These are phyloP conservation scores for Rhynchosporium graminicola DNA, from an alignment of 2,329 filamentous ascomycete genomes.

Conservation along the genomic window DNA sequence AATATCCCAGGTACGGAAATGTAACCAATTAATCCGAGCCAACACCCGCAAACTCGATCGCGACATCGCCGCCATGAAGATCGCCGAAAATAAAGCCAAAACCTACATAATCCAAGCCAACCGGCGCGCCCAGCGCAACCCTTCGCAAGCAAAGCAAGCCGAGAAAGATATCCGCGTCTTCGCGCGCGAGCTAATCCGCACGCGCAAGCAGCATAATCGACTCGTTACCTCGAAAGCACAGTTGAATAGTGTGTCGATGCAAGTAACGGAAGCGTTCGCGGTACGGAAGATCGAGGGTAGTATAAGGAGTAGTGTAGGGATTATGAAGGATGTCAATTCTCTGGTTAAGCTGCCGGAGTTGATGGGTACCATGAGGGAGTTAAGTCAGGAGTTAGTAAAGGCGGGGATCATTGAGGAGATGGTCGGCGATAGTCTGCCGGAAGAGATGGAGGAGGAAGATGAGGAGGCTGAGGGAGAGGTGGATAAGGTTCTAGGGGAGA, in stretches of 20 bases:
- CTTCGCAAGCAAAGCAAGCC: slow-evolving; percentile 76
- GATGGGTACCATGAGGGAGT: slow-evolving; percentile 83
- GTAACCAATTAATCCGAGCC: slow-evolving; percentile 82
- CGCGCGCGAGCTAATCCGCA: slow-evolving; percentile 81
- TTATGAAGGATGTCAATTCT: slow-evolving; percentile 96
- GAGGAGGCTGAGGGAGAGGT: slow-evolving; percentile 80
- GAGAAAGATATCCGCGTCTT: slow-evolving; percentile 82
- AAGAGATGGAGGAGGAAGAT: slow-evolving; percentile 71
- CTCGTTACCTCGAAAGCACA: slow-evolving; percentile 88
- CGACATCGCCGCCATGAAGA: slow-evolving; percentile 78
- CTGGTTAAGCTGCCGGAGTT: slow-evolving; percentile 84
- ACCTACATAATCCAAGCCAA: slow-evolving; percentile 82
- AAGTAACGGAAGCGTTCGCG: slow-evolving; percentile 94
- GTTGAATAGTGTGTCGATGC: slow-evolving; percentile 91
- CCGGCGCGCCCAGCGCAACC: slow-evolving; percentile 77
- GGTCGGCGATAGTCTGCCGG: slow-evolving; percentile 83
- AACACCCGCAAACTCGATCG: slow-evolving; percentile 95
- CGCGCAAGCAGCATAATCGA: slow-evolving; percentile 72
- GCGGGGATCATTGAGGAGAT: slow-evolving; percentile 98
- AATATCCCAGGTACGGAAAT: slow-evolving; percentile 80
- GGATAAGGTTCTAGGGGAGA: slow-evolving; percentile 88
- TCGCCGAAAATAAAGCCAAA: slow-evolving; percentile 81
- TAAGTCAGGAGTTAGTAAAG: slow-evolving; percentile 85
- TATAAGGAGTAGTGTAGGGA: slow-evolving; percentile 80
- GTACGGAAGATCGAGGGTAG: slow-evolving; percentile 94